Conservation (phyloP, 352 stramenopile species). For the Elongisporangium undulatum region DNA sequence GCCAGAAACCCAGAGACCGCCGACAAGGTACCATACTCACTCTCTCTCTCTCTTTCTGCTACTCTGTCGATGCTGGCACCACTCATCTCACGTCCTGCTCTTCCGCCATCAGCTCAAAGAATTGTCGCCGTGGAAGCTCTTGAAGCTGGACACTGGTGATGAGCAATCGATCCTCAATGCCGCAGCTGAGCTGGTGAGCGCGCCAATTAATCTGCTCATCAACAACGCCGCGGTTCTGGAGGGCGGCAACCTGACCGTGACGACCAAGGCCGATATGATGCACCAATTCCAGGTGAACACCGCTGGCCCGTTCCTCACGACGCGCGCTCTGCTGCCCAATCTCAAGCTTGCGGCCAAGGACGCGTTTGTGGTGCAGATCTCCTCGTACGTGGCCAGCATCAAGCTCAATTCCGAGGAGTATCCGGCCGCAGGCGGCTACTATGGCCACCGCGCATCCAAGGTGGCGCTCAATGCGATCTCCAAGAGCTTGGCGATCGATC, state of each 20-base stretch:
- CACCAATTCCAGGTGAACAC: constrained; percentile 65
- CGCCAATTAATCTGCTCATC: constrained; percentile 60
- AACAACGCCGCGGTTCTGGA: constrained; percentile 63
- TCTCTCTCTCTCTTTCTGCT: too few species aligned
- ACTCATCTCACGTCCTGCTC: too few species aligned
- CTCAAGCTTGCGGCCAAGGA: constrained; percentile 29
- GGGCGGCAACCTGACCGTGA: constrained; percentile 23
- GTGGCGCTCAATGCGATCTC: constrained; percentile 73
- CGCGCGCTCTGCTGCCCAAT: constrained; percentile 48
- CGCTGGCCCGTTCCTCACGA: constrained; percentile 57
- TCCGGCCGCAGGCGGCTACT: constrained; percentile 40
- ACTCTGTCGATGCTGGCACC: too few species aligned
- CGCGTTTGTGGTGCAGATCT: constrained; percentile 54
- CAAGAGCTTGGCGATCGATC: constrained; percentile 53
- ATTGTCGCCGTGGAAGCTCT: constrained; percentile 34
- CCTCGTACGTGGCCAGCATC: constrained; percentile 58
- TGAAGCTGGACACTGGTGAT: constrained; percentile 40
- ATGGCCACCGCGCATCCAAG: constrained; percentile 79
- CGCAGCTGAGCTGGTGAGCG: constrained; percentile 25
- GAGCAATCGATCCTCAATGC: constrained; percentile 41
- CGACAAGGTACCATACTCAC: too few species aligned
- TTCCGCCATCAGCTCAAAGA: constrained; percentile 6
- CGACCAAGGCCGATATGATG: constrained; percentile 44
- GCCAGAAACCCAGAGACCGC: too few species aligned
- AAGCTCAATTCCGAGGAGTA: constrained; percentile 12